Evolutionary conservation across 208 protist species (phyloP).

Genomic region (Zelonia costaricensis): DNA sequence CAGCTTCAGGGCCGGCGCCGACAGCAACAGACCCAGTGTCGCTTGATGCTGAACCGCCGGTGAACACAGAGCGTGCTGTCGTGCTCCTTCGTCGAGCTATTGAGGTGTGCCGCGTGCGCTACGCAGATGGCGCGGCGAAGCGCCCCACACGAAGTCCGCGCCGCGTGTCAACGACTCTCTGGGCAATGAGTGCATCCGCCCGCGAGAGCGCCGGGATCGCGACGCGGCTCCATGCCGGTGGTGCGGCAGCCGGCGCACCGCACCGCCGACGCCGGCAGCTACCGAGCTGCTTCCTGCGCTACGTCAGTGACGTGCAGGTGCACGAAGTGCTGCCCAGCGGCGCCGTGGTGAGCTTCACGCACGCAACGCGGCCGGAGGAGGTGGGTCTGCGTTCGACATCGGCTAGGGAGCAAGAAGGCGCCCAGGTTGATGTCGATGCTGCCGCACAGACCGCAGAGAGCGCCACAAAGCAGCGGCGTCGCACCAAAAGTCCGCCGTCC

Average conservation of each 20-base stretch:
- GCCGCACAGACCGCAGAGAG: neutral
- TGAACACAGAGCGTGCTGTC: slow-evolving; percentile 1
- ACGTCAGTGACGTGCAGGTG: slow-evolving; percentile 65
- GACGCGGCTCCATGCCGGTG: slow-evolving; percentile 10
- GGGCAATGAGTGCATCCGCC: slow-evolving; percentile 13
- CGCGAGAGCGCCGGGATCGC: slow-evolving; percentile 24
- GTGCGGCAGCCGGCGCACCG: neutral
- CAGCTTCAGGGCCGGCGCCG: neutral
- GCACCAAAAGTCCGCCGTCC: neutral
- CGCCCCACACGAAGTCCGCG: neutral
- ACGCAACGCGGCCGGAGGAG: slow-evolving; percentile 40
- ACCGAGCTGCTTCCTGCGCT: slow-evolving; percentile 18
- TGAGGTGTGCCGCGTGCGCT: slow-evolving; percentile 14
- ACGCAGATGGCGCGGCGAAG: neutral
- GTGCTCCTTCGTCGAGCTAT: slow-evolving; percentile 19
- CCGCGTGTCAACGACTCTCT: neutral
- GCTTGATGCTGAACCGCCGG: neutral
- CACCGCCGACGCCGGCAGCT: slow-evolving; percentile 16
- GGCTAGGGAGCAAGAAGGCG: neutral
- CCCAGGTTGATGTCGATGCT: neutral
- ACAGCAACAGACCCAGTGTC: too few species aligned
- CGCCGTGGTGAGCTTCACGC: slow-evolving; percentile 65
- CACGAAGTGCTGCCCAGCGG: slow-evolving; percentile 68
- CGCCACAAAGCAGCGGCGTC: neutral
- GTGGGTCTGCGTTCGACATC: neutral